These are phyloP conservation scores for Rhizopogon vesiculosus DNA, from an alignment of 768 basidiomycete species.

Conservation along the genomic window DNA sequence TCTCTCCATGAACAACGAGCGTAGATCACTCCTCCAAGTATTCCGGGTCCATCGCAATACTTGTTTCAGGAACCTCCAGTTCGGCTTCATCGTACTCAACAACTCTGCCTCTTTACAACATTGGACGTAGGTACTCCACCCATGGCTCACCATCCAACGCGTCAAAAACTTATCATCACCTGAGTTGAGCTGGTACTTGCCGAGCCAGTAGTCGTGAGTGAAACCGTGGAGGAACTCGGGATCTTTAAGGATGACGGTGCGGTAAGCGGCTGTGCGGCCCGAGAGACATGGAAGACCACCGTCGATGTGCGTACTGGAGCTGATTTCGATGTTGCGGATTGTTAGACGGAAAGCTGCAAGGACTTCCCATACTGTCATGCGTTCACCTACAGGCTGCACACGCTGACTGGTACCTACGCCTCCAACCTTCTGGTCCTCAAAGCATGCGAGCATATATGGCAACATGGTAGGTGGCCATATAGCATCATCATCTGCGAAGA, in stretches of 20 bases:
- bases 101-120: constrained; percentile 82
- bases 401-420: constrained; percentile 91
- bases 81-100: constrained; percentile 91
- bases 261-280: constrained; percentile 89
- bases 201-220: constrained; percentile 91
- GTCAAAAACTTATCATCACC: constrained; percentile 95
- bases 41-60: constrained; percentile 92
- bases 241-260: constrained; percentile 92
- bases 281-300: constrained; percentile 90
- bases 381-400: constrained; percentile 71
- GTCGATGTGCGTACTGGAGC: constrained; percentile 87
- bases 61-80: constrained; percentile 94
- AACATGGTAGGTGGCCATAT: constrained; percentile 92
- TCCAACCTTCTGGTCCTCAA: constrained; percentile 91
- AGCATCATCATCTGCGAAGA: constrained; percentile 93
- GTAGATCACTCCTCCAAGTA: constrained; percentile 88
- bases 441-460: constrained; percentile 86
- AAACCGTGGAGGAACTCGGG: constrained; percentile 91
- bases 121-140: constrained; percentile 94
- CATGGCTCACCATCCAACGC: constrained; percentile 94
- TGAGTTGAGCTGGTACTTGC: constrained; percentile 92
- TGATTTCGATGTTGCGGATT: constrained; percentile 92
- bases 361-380: constrained; percentile 94
- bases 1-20: constrained; percentile 85
- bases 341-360: constrained; percentile 89